Percentiles rank a stretch among this genome's conserved stretches.
Conservation (phyloP, 441 rosid genomes). For the Populus hybrid region DNA sequence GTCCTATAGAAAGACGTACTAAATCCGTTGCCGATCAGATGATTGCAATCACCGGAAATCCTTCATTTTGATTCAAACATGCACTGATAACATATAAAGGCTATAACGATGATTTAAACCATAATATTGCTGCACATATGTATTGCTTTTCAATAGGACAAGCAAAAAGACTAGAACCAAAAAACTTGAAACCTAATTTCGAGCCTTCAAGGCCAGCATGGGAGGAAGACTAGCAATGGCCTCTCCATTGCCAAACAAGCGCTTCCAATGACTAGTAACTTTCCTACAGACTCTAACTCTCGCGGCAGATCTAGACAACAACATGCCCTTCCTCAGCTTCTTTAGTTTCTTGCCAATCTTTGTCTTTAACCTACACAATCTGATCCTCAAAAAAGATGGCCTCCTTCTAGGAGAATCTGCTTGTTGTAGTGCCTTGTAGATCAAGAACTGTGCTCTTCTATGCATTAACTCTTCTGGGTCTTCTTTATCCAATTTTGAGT, state of each 20-base stretch:
- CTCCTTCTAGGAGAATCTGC: conserved; percentile 43
- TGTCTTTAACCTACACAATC: conserved; percentile 45
- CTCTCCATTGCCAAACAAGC: conserved; percentile 36
- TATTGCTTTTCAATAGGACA: background rate
- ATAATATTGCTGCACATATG: background rate
- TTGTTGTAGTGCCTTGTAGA: conserved; percentile 55
- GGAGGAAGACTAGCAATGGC: conserved; percentile 32
- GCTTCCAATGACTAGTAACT: conserved; percentile 32
- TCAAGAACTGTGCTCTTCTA: conserved; percentile 72
- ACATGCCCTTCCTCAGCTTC: conserved; percentile 42
- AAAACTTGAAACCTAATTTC: background rate
- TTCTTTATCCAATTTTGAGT: conserved; percentile 61
- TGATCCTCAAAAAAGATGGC: conserved; percentile 47
- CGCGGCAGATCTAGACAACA: conserved; percentile 23
- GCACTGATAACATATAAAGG: too few species aligned
- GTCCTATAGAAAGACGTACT: too few species aligned
- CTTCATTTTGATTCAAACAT: too few species aligned
- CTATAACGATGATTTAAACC: background rate
- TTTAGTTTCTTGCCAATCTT: conserved; percentile 60
- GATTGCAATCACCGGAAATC: too few species aligned
- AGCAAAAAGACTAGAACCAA: background rate
- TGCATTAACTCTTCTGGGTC: conserved; percentile 56
- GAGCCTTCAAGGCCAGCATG: conserved; percentile 20
- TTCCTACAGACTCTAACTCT: conserved; percentile 28
- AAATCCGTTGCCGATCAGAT: too few species aligned